Conservation (phyloP, 208 protist species). For the Leishmania guyanensis region DNA sequence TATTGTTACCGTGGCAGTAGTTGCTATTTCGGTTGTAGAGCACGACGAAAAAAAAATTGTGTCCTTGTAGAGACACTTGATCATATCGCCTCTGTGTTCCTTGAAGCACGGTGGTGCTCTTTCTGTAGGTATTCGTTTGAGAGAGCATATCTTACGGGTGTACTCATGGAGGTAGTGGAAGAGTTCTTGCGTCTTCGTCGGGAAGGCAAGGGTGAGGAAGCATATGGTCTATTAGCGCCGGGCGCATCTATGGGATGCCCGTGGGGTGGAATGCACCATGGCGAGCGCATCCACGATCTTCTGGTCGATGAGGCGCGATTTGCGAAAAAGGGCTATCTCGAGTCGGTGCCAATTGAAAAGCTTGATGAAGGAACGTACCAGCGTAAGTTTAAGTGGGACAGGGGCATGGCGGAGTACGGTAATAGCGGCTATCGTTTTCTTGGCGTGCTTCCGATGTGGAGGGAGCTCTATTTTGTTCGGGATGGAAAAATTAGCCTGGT, state of each 20-base stretch:
- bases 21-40: neutral
- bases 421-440: conserved; percentile 59
- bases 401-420: conserved; percentile 82
- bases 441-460: conserved; percentile 63
- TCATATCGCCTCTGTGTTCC: neutral
- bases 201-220: conserved; percentile 75
- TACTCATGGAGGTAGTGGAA: conserved; percentile 77
- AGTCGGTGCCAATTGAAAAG: conserved; percentile 77
- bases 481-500: conserved; percentile 79
- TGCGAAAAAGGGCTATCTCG: conserved; percentile 77
- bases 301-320: conserved; percentile 75
- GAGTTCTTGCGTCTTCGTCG: conserved; percentile 78
- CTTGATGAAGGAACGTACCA: conserved; percentile 88
- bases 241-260: conserved; percentile 83
- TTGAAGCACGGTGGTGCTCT: neutral
- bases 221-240: conserved; percentile 73
- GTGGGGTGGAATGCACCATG: conserved; percentile 89
- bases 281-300: conserved; percentile 62
- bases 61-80: neutral
- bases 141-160: neutral
- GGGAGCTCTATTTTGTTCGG: conserved; percentile 87
- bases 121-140: neutral
- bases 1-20: too few relatives aligned
- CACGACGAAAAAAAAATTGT: neutral
- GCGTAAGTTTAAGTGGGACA: conserved; percentile 84